Base-by-base conservation (phyloP, 2,329 filamentous ascomycete species). In the Beauveria brongniartii region DNA sequence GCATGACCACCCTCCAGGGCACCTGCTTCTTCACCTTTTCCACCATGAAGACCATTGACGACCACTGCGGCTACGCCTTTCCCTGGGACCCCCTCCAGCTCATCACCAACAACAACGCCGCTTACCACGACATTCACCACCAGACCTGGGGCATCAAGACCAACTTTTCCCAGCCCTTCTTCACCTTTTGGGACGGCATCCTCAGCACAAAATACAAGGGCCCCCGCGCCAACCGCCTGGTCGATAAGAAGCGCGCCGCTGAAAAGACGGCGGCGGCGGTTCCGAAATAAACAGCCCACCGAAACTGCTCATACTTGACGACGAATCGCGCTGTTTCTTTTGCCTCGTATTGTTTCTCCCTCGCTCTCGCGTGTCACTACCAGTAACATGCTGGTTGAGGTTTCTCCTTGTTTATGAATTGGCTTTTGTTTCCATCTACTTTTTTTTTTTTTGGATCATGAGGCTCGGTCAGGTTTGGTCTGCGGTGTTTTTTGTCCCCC, bases 101-200 rank as follows among this genome's bases (percentile, higher is more conserved):
- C 71, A 81, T 97, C 63, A 96, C 92, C 50, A 89, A 89, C 72
- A 97, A 99, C 80, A 97, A 97, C 68, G 93, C 94, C 28, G 88
- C 87, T 41, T 99, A 97, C 75, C 94, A 99, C 71, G 94, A 99
- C 71, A 93, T 99, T 62, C 94, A 99, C 75, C 94, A 99, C 77
- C 94, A 99, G 76, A 95, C 90, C 75, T 97, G 93, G 92, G 94
- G 94, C 61, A 96, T 99, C 81, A 99, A 97, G 82, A 90, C 88
- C 65, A 95, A 95, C 76, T 95, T 91, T 73, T 89, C 87, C 5
- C 91, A 95, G 74, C 91, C 91, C 3, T 95, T 92, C 77, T 97
- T 97, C 77, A 97, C 90, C 53, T 92, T 97, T 76, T 97, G 94
- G 91, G 94, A 99, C 72, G 81, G 83, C 52, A 70, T 92, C 30